Evolutionary conservation across 2,329 filamentous ascomycete species (phyloP).

Genomic region (Aureobasidium sp.): DNA sequence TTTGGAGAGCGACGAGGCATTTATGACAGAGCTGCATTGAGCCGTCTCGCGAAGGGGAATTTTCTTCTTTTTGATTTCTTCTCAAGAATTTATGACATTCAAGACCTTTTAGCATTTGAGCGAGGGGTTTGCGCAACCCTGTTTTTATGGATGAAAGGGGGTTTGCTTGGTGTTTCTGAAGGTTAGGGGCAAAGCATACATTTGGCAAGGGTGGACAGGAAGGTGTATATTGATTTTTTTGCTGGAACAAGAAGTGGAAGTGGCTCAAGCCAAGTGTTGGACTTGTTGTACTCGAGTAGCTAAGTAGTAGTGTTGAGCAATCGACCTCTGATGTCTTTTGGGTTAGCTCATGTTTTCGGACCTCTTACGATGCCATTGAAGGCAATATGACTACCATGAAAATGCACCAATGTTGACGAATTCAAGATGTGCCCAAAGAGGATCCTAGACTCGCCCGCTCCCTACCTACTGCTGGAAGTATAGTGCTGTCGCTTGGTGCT

Average conservation of each 20-base stretch:
- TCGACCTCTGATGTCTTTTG: background rate
- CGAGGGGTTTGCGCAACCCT: background rate
- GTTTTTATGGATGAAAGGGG: background rate
- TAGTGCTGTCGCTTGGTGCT: too few relatives aligned
- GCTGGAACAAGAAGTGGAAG: background rate
- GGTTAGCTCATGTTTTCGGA: background rate
- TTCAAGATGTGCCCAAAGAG: too few relatives aligned
- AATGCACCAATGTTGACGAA: background rate
- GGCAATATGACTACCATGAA: background rate
- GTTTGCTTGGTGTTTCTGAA: background rate
- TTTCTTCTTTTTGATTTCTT: background rate
- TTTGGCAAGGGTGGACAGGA: background rate
- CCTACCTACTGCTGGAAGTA: too few relatives aligned
- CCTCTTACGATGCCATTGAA: background rate
- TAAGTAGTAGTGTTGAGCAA: background rate
- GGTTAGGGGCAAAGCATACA: background rate
- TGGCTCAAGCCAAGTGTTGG: slow-evolving; percentile 6
- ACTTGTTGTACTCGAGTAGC: background rate
- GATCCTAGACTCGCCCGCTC: too few relatives aligned
- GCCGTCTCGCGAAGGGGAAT: background rate
- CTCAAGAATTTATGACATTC: slow-evolving; percentile 4
- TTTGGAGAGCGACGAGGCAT: background rate
- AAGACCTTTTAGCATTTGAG: slow-evolving; percentile 12
- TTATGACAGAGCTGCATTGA: slow-evolving; percentile 2
- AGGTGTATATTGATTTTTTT: background rate